Conservation (phyloP, 805 yeast species). For the Starmerella riodocensis region DNA sequence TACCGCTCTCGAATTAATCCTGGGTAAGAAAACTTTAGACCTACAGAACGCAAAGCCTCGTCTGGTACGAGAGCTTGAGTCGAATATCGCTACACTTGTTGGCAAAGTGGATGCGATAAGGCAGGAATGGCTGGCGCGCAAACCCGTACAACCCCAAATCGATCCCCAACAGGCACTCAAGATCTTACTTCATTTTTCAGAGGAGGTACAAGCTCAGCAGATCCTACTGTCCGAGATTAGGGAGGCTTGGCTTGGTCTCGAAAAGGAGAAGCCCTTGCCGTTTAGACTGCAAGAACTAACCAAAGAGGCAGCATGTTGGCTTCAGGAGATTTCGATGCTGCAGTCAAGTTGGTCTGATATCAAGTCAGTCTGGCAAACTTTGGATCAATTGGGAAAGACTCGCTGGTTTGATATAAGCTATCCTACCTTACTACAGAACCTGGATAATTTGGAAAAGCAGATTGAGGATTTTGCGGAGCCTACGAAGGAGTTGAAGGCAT, state of each 20-base stretch:
- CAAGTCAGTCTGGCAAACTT: not conserved
- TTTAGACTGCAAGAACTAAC: not conserved
- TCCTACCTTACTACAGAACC: not conserved
- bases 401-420: not conserved
- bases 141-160: conserved; percentile 8
- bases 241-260: not conserved
- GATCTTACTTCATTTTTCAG: not conserved
- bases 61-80: conserved; percentile 28
- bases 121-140: conserved; percentile 6
- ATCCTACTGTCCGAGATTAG: not conserved
- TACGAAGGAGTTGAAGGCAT: not conserved
- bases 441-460: not conserved
- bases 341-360: not conserved
- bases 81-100: not conserved
- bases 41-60: conserved; percentile 21
- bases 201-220: not conserved
- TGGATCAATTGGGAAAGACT: not conserved
- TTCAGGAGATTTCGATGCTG: not conserved
- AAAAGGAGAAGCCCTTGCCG: not conserved
- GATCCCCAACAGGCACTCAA: conserved; percentile 8
- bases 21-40: not conserved
- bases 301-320: not conserved
- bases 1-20: not conserved
- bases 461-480: not conserved
- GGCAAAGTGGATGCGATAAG: not conserved